phyloP scores from a whole-genome alignment of 1,139 yeast species.

The Candida gigantensis region DNA sequence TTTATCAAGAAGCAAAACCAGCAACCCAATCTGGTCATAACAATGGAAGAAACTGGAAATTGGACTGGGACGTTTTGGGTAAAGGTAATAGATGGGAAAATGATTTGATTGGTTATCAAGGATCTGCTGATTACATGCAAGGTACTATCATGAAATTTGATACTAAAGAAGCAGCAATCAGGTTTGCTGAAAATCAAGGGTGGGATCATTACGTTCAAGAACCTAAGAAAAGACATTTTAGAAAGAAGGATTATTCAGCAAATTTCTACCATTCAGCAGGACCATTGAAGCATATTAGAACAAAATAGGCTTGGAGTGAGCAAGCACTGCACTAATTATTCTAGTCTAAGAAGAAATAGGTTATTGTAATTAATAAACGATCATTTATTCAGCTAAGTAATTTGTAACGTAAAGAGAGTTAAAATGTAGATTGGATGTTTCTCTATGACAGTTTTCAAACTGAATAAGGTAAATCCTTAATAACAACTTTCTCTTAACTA shows the following conservation, averaged over 20 bases:
- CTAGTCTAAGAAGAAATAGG: no score
- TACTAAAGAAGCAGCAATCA: conserved; percentile 73
- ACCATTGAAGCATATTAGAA: conserved; percentile 78
- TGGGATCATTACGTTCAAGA: conserved; percentile 86
- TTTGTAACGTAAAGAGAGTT: no score
- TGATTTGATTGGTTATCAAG: conserved; percentile 84
- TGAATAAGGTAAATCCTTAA: no score
- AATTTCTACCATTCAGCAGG: conserved; percentile 73
- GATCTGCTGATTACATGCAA: conserved; percentile 83
- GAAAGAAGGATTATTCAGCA: conserved; percentile 71
- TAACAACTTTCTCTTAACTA: no score
- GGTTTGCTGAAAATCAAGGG: conserved; percentile 84
- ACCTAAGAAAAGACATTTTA: conserved; percentile 73
- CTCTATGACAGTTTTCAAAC: no score
- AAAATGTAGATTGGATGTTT: no score
- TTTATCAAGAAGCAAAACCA: conserved; percentile 72
- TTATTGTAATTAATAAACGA: no score
- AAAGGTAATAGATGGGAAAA: conserved; percentile 89
- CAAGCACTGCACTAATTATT: no score
- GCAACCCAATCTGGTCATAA: conserved; percentile 78
- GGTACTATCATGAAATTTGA: conserved; percentile 78
- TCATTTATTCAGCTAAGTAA: background rate
- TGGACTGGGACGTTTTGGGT: conserved; percentile 83
- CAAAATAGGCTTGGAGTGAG: conserved; percentile 62
- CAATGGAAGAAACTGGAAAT: conserved; percentile 63